Conservation (phyloP, 108 stramenopile genomes). For the Hondaea fermentalgiana region DNA sequence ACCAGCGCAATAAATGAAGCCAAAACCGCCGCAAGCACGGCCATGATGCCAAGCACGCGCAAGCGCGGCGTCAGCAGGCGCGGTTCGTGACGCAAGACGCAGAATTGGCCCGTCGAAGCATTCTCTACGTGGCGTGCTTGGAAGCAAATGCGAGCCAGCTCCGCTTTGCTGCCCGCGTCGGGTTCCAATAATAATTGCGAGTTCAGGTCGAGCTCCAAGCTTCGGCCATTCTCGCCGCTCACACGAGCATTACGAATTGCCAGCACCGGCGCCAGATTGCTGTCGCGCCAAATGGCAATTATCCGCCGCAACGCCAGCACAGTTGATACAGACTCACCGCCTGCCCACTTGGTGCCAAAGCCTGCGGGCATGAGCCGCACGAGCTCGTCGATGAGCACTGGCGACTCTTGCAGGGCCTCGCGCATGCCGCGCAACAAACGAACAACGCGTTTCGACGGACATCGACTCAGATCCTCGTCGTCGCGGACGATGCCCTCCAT, state of each 20-base stretch:
- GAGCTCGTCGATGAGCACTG: neutral
- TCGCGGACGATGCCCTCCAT: neutral
- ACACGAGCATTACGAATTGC: neutral
- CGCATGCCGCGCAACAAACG: neutral
- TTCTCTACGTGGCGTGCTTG: neutral
- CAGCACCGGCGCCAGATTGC: neutral
- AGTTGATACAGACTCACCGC: neutral
- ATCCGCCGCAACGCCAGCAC: neutral
- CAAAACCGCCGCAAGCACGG: neutral
- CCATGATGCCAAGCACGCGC: neutral
- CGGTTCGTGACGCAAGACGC: neutral
- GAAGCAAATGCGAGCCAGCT: neutral
- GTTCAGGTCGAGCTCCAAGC: neutral
- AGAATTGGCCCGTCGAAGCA: neutral
- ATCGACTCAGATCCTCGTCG: neutral
- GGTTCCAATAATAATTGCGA: neutral
- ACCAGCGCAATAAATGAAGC: conserved; percentile 9
- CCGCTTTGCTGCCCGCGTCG: neutral
- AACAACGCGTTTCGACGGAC: neutral
- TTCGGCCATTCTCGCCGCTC: neutral
- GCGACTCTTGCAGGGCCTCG: neutral
- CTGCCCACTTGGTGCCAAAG: neutral
- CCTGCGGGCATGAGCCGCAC: neutral
- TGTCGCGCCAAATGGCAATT: neutral
- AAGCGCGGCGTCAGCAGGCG: neutral